phyloP scores from a whole-genome alignment of 2,329 filamentous ascomycete genomes.

The Geosmithia morbida region DNA sequence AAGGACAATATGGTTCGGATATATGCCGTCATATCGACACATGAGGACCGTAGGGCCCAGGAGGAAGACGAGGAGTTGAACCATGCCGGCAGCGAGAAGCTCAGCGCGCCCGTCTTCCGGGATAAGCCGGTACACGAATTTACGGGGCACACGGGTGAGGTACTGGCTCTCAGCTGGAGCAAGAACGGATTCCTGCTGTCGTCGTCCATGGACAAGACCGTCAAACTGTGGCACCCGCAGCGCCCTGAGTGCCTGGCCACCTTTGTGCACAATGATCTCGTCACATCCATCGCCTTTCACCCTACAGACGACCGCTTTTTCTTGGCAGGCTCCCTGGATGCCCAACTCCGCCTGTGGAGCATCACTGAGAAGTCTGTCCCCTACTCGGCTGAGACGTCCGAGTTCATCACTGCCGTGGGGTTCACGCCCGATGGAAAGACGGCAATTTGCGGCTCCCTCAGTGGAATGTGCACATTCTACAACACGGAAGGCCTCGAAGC shows the following conservation, averaged over 20 bases:
- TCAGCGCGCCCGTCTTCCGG: conserved; percentile 85
- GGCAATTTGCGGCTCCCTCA: conserved; percentile 77
- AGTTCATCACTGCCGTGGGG: conserved; percentile 86
- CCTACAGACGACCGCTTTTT: conserved; percentile 94
- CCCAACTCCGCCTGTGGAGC: conserved; percentile 81
- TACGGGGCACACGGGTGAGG: conserved; percentile 67
- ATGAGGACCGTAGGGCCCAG: conserved; percentile 61
- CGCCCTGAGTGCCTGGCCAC: conserved; percentile 77
- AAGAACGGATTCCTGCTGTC: conserved; percentile 97
- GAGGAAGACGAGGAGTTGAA: conserved; percentile 43
- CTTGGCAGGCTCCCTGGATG: conserved; percentile 81
- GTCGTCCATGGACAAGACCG: conserved; percentile 96
- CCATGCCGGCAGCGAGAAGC: conserved; percentile 32
- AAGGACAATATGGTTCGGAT: conserved; percentile 76
- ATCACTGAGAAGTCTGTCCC: conserved; percentile 94
- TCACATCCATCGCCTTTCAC: conserved; percentile 90
- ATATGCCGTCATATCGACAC: conserved; percentile 74
- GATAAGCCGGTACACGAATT: conserved; percentile 69
- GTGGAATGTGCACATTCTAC: conserved; percentile 77
- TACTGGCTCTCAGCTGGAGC: conserved; percentile 92
- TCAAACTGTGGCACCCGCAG: conserved; percentile 83
- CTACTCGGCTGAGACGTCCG: conserved; percentile 60
- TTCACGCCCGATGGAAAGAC: conserved; percentile 88
- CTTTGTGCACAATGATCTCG: conserved; percentile 90
- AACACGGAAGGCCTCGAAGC: conserved; percentile 82